Percentiles rank a stretch among this genome's conserved stretches.
phyloP scores from a whole-genome alignment of 345 rosid genomes.

The Citropsis articulata region DNA sequence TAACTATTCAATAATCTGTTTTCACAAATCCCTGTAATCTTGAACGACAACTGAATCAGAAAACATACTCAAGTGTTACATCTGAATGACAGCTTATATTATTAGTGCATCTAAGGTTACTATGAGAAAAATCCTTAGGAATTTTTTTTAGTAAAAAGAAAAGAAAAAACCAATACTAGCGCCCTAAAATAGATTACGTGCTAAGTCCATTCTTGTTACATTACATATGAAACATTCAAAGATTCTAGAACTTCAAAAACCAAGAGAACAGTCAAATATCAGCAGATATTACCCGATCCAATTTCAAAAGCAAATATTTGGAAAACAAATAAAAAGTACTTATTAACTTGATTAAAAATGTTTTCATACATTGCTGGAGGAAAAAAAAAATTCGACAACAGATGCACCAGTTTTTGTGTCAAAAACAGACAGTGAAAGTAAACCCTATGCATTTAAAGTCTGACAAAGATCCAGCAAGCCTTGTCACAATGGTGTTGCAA shows the following conservation, averaged over 20 bases:
- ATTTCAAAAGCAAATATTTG: background rate
- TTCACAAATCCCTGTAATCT: background rate
- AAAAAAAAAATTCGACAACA: conserved; percentile 8
- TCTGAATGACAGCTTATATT: background rate
- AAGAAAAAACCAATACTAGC: background rate
- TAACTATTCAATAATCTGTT: background rate
- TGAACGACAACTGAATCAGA: background rate
- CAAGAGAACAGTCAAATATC: background rate
- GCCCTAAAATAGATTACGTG: background rate
- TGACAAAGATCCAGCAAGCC: conserved; percentile 42
- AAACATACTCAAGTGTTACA: background rate
- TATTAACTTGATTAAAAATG: conserved; percentile 7
- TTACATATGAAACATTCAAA: background rate
- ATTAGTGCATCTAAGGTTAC: background rate
- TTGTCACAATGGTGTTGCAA: conserved; percentile 90
- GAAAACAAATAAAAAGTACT: background rate
- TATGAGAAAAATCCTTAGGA: no score
- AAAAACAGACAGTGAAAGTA: conserved; percentile 11
- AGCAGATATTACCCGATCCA: background rate
- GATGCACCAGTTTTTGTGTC: conserved; percentile 26
- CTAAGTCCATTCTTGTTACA: background rate
- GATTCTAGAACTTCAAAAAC: background rate
- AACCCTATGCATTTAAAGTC: conserved; percentile 29
- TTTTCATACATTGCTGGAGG: conserved; percentile 15
- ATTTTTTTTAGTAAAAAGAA: background rate